Percentiles rank a stretch among this genome's conserved stretches.
Conservation (phyloP, 306 rosid species). For the Alnus glutinosa region DNA sequence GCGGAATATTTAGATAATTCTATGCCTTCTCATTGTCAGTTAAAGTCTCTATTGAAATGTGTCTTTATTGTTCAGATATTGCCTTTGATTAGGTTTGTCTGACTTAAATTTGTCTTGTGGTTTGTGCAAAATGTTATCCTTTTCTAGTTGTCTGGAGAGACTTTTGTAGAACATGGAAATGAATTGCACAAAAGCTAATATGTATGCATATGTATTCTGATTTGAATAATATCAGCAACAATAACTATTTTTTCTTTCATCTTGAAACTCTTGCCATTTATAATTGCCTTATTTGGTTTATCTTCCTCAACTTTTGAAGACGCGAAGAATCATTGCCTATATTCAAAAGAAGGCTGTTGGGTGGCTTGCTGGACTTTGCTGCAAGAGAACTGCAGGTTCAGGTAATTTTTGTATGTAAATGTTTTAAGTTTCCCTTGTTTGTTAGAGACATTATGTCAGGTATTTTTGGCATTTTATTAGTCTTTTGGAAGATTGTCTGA, state of each 20-base stretch:
- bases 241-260: slow-evolving; percentile 21
- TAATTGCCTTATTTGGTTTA: slow-evolving; percentile 29
- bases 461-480: neutral
- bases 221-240: slow-evolving; percentile 11
- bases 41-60: neutral
- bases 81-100: neutral
- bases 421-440: slow-evolving; percentile 19
- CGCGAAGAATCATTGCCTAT: slow-evolving; percentile 90
- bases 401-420: slow-evolving; percentile 46
- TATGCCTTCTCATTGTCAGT: neutral
- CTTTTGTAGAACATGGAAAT: slow-evolving; percentile 14
- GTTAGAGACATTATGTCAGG: neutral
- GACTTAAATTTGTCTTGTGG: neutral
- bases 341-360: slow-evolving; percentile 90
- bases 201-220: slow-evolving; percentile 8
- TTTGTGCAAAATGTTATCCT: slow-evolving; percentile 4
- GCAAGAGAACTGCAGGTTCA: slow-evolving; percentile 87
- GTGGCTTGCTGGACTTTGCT: slow-evolving; percentile 84
- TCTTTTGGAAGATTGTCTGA: neutral
- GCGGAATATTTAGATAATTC: neutral
- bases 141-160: slow-evolving; percentile 13
- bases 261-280: slow-evolving; percentile 3
- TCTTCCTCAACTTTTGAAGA: slow-evolving; percentile 55
- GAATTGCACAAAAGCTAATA: slow-evolving; percentile 19
- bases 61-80: neutral